Percentiles rank a stretch among this genome's conserved stretches.
These are phyloP conservation scores for Gentiana macrophylla DNA, from an alignment of 257 asterid genomes.

Conservation along the genomic window DNA sequence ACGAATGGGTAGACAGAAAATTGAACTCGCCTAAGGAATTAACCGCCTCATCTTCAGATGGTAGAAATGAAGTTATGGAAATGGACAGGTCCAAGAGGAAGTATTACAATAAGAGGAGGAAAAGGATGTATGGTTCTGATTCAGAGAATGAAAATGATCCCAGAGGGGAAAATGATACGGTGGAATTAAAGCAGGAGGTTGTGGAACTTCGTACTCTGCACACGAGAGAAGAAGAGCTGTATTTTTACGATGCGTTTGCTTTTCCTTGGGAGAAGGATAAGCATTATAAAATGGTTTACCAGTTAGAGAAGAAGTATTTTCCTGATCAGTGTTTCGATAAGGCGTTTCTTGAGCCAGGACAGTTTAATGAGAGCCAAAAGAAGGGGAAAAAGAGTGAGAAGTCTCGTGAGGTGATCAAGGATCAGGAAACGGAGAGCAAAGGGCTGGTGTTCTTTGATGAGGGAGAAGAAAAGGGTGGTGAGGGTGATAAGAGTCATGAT, in stretches of 20 bases:
- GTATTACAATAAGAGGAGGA: slow-evolving; percentile 72
- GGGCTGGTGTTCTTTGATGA: slow-evolving; percentile 71
- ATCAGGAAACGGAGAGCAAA: slow-evolving; percentile 20
- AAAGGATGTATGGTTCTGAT: slow-evolving; percentile 76
- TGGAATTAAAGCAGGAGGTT: slow-evolving; percentile 81
- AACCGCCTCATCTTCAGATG: slow-evolving; percentile 17
- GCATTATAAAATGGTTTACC: slow-evolving; percentile 95
- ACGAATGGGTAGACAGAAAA: slow-evolving; percentile 76
- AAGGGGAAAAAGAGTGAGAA: slow-evolving; percentile 20
- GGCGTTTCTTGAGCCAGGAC: slow-evolving; percentile 82
- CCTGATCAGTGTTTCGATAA: slow-evolving; percentile 93
- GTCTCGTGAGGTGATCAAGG: slow-evolving; percentile 3
- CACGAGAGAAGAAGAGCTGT: slow-evolving; percentile 78
- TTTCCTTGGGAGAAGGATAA: slow-evolving; percentile 97
- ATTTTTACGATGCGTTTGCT: slow-evolving; percentile 73
- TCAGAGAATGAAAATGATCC: slow-evolving; percentile 42
- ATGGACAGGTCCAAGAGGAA: slow-evolving; percentile 68
- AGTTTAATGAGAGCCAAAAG: slow-evolving; percentile 22
- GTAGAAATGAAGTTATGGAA: neutral
- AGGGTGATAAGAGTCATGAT: slow-evolving; percentile 17
- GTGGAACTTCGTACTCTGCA: slow-evolving; percentile 76
- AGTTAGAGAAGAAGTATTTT: slow-evolving; percentile 85
- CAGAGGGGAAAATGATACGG: slow-evolving; percentile 29
- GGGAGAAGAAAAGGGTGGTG: slow-evolving; percentile 3
- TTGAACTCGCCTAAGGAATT: slow-evolving; percentile 6